A percentile compares a stretch with the other conserved stretches of the same genome.
phyloP scores from a whole-genome alignment of 1,139 yeast genomes.

The Hyphopichia pseudoburtonii region DNA sequence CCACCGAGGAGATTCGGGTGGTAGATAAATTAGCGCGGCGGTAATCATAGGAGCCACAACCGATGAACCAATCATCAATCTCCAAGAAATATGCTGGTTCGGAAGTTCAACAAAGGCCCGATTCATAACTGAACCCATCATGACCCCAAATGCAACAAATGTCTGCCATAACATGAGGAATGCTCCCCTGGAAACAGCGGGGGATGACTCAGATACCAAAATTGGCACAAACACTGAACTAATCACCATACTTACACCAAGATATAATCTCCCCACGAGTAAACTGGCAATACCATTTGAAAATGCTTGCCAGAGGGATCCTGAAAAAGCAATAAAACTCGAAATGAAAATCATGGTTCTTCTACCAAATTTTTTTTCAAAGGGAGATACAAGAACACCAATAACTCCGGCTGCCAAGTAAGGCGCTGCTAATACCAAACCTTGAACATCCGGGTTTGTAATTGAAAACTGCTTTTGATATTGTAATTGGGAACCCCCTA shows the following conservation, averaged over 20 bases:
- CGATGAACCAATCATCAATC: conserved; percentile 36
- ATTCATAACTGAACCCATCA: conserved; percentile 29
- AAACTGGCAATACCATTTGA: conserved; percentile 16
- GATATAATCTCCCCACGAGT: conserved; percentile 20
- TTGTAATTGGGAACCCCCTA: conserved; percentile 12
- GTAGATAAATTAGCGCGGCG: conserved; percentile 10
- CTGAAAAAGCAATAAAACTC: conserved; percentile 16
- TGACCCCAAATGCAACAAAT: conserved; percentile 35
- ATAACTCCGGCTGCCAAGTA: conserved; percentile 12
- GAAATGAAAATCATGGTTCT: conserved; percentile 20
- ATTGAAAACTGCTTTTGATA: conserved; percentile 7
- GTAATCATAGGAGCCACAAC: conserved; percentile 24
- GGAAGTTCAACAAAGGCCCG: conserved; percentile 44
- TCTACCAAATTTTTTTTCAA: conserved; percentile 15
- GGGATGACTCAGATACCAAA: conserved; percentile 19
- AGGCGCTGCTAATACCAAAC: conserved; percentile 12
- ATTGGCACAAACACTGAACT: conserved; percentile 26
- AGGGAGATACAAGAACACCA: conserved; percentile 1
- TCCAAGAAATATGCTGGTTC: conserved; percentile 29
- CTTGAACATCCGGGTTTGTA: conserved; percentile 10
- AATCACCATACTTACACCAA: conserved; percentile 36
- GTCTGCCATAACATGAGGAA: conserved; percentile 38
- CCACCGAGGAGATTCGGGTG: conserved; percentile 12
- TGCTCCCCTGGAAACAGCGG: conserved; percentile 20
- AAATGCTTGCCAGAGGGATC: conserved; percentile 22